These are phyloP conservation scores for Syzygium aromaticum DNA, from an alignment of 345 rosid species.

Conservation along the genomic window DNA sequence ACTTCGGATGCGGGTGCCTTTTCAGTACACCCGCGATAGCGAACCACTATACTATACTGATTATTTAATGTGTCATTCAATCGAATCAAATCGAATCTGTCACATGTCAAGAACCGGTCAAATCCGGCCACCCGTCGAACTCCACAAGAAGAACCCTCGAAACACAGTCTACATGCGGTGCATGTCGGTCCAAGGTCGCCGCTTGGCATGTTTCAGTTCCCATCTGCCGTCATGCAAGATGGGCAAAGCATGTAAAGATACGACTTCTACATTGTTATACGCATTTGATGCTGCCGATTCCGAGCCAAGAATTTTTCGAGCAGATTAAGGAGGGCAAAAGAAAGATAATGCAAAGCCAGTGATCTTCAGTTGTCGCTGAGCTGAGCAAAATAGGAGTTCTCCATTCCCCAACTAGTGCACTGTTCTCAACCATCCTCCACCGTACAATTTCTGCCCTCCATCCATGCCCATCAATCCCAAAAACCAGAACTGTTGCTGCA, in stretches of 20 bases:
- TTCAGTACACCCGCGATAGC: too few relatives aligned
- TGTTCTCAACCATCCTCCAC: background rate
- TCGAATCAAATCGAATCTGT: background rate
- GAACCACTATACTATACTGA: background rate
- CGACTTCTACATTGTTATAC: background rate
- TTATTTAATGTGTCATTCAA: background rate
- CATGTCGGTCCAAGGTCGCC: background rate
- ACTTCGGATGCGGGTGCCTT: background rate
- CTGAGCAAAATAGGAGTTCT: background rate
- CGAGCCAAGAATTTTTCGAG: too few relatives aligned
- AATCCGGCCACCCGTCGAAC: background rate
- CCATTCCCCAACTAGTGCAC: background rate
- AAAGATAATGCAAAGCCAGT: too few relatives aligned
- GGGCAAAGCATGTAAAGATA: background rate
- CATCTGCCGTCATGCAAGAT: background rate
- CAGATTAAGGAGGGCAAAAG: too few relatives aligned
- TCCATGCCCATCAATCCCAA: background rate
- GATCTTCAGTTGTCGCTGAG: too few relatives aligned
- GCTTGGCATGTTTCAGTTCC: background rate
- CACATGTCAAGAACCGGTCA: background rate
- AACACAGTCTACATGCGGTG: background rate
- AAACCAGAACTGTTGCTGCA: background rate
- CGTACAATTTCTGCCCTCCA: too few relatives aligned
- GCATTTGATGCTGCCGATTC: too few relatives aligned
- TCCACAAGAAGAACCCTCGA: background rate